Evolutionary conservation across 176 grass and related monocot genomes (phyloP).

Genomic region (Zizania latifolia): DNA sequence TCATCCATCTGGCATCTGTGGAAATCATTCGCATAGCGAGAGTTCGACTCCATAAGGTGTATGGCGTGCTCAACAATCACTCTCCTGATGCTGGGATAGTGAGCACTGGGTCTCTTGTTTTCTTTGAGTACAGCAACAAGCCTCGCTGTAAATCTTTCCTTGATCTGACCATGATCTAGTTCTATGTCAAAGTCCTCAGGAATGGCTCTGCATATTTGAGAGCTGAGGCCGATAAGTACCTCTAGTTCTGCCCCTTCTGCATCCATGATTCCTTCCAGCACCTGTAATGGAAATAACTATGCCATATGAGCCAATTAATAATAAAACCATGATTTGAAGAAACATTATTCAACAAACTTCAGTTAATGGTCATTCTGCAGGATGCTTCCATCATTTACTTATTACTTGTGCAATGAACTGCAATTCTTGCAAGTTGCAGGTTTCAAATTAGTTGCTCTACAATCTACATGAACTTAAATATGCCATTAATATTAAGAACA

Average conservation of each 20-base stretch:
- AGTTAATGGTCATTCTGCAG: no score
- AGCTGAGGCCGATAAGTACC: background rate
- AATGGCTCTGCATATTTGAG: background rate
- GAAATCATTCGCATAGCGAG: background rate
- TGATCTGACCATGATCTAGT: background rate
- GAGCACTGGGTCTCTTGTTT: background rate
- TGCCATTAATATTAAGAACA: background rate
- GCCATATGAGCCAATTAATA: no score
- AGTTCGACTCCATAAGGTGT: background rate
- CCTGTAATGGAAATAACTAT: background rate
- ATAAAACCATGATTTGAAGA: background rate
- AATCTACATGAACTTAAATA: background rate
- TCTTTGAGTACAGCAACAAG: background rate
- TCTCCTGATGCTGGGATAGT: background rate
- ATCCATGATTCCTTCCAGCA: background rate
- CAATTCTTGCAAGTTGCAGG: background rate
- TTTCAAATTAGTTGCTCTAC: no score
- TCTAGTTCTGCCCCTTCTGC: slow-evolving; percentile 2
- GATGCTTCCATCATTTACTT: no score
- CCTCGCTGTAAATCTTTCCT: background rate
- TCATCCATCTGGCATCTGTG: background rate
- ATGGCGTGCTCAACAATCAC: background rate
- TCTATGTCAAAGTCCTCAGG: background rate
- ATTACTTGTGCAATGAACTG: no score
- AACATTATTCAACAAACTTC: no score